Evolutionary conservation across 352 stramenopile genomes (phyloP).

Genomic region (Plasmopara muralis): DNA sequence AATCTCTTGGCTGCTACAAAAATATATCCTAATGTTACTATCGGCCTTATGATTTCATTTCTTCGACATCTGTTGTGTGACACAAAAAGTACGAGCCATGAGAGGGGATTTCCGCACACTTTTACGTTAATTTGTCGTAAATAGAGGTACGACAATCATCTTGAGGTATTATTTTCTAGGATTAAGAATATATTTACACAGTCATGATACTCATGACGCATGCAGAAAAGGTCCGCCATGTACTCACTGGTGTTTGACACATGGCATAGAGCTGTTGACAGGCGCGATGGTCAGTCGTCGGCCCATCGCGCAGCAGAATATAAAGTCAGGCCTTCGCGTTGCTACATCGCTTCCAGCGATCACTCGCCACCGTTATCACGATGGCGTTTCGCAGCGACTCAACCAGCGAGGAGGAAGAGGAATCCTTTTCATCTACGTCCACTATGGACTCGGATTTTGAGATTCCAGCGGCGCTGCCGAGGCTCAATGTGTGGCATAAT

Average conservation of each 20-base stretch:
- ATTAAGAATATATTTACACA: too few species aligned
- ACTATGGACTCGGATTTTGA: conserved; percentile 84
- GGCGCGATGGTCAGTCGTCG: conserved; percentile 1
- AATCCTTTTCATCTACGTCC: conserved; percentile 70
- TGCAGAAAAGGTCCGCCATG: too few species aligned
- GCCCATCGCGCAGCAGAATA: conserved; percentile 8
- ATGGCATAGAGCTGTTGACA: conserved; percentile 12
- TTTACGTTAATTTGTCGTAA: too few species aligned
- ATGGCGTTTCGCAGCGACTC: conserved; percentile 22
- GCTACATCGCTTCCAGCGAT: conserved; percentile 2
- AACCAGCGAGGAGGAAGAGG: conserved; percentile 42
- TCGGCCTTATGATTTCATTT: too few species aligned
- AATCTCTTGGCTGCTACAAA: too few species aligned
- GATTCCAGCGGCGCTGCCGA: conserved; percentile 62
- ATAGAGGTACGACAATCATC: too few species aligned
- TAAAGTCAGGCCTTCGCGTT: conserved; percentile 2
- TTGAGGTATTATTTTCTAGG: too few species aligned
- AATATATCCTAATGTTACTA: too few species aligned
- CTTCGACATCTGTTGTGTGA: too few species aligned
- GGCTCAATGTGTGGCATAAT: conserved; percentile 54
- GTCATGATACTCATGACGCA: too few species aligned
- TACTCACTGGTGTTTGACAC: conserved; percentile 14
- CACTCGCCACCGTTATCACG: neutral
- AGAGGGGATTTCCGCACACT: too few species aligned
- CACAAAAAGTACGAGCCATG: too few species aligned